Evolutionary conservation across 495 filamentous ascomycete species (phyloP).

Genomic region (Podospora anserina): DNA sequence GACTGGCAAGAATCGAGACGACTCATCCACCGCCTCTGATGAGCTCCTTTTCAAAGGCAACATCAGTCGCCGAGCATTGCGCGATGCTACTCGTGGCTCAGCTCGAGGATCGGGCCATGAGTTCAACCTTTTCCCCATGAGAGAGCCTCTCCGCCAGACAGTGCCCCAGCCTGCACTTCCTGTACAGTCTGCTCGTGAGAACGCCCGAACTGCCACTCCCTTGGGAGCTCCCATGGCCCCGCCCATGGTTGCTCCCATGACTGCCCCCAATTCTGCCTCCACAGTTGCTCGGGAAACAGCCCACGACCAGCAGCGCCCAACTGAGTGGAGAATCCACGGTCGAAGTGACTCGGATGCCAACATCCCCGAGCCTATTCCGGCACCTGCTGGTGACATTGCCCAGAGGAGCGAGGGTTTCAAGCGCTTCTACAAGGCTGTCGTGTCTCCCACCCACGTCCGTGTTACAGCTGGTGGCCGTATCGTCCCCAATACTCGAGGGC

Average conservation of each 20-base stretch:
- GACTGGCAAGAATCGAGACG: conserved; percentile 25
- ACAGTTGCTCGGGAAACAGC: conserved; percentile 3
- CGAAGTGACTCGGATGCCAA: conserved; percentile 37
- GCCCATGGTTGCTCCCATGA: too few relatives aligned
- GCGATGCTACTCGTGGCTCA: conserved; percentile 11
- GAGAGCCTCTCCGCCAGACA: neutral
- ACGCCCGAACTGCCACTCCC: neutral
- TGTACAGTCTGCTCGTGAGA: conserved; percentile 8
- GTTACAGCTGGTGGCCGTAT: conserved; percentile 56
- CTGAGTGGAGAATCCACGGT: conserved; percentile 44
- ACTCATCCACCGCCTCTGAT: conserved; percentile 29
- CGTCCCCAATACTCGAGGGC: conserved; percentile 54
- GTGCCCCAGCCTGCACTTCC: conserved; percentile 9
- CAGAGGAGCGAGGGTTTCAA: conserved; percentile 55
- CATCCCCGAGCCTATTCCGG: conserved; percentile 41
- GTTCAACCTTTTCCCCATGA: neutral
- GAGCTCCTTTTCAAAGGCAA: conserved; percentile 34
- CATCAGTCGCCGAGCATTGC: conserved; percentile 24
- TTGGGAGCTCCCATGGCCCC: too few relatives aligned
- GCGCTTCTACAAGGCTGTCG: conserved; percentile 54
- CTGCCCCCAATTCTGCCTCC: neutral
- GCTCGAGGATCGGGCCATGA: conserved; percentile 8
- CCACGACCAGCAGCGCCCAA: conserved; percentile 14
- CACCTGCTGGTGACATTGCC: conserved; percentile 42
- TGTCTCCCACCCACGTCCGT: conserved; percentile 53